These are phyloP conservation scores for Cyberlindnera sargentensis DNA, from an alignment of 805 yeast species.

Conservation along the genomic window DNA sequence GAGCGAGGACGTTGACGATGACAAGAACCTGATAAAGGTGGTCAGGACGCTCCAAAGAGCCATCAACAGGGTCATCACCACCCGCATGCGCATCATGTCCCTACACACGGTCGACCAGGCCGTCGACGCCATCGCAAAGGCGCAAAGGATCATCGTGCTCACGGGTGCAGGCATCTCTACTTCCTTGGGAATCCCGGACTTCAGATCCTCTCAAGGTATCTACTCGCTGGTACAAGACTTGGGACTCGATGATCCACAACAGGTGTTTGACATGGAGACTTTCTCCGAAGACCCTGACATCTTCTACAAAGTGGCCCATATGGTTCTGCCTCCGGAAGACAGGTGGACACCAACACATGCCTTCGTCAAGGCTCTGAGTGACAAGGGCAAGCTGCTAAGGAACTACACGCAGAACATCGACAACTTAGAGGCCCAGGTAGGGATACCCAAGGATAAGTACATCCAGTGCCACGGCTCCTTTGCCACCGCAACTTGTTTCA, in stretches of 20 bases:
- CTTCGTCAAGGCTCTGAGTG: conserved; percentile 67
- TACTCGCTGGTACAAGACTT: conserved; percentile 61
- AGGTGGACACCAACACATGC: conserved; percentile 73
- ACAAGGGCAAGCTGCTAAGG: conserved; percentile 67
- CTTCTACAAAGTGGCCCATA: conserved; percentile 80
- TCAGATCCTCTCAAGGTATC: conserved; percentile 82
- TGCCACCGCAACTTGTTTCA: conserved; percentile 77
- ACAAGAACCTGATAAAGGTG: conserved; percentile 37
- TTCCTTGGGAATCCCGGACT: conserved; percentile 85
- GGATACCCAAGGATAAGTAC: conserved; percentile 55
- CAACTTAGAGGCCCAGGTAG: conserved; percentile 77
- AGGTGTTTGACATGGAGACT: conserved; percentile 70
- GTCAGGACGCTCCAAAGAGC: conserved; percentile 54
- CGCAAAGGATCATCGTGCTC: conserved; percentile 60
- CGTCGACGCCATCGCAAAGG: conserved; percentile 41
- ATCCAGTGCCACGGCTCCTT: conserved; percentile 94
- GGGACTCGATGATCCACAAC: conserved; percentile 83
- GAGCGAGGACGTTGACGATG: conserved; percentile 33
- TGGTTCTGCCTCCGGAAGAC: conserved; percentile 69
- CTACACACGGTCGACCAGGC: conserved; percentile 57
- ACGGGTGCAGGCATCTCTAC: conserved; percentile 96
- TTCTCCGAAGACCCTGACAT: conserved; percentile 72
- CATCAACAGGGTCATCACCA: conserved; percentile 51
- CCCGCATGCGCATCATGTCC: conserved; percentile 47
- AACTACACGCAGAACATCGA: conserved; percentile 92